These are phyloP conservation scores for Chalciporus chontae DNA, from an alignment of 768 basidiomycete genomes.

Conservation along the genomic window DNA sequence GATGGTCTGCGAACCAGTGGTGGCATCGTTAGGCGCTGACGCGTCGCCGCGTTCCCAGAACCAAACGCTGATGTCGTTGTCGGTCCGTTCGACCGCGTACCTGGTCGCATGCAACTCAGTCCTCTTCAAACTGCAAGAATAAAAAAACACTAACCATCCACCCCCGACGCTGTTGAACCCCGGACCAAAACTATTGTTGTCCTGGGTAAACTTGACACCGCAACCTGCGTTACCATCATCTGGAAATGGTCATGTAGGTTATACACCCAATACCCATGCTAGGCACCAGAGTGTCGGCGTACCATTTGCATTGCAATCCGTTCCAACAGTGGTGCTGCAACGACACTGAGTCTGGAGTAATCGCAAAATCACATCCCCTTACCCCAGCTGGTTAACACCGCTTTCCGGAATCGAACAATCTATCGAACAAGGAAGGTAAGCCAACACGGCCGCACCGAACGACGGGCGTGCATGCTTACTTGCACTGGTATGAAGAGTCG, in stretches of 20 bases:
- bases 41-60: slow-evolving; percentile 37
- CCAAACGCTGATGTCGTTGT: slow-evolving; percentile 36
- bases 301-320: too few relatives aligned
- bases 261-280: too few relatives aligned
- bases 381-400: neutral
- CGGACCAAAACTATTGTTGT: slow-evolving; percentile 24
- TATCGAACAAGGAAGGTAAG: slow-evolving; percentile 1
- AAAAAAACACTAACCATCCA: slow-evolving; percentile 32
- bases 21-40: slow-evolving; percentile 34
- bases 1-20: slow-evolving; percentile 13
- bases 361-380: too few relatives aligned
- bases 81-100: slow-evolving; percentile 40
- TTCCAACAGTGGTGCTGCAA: too few relatives aligned
- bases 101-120: slow-evolving; percentile 3
- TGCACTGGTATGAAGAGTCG: slow-evolving; percentile 54
- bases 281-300: too few relatives aligned
- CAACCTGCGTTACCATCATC: slow-evolving; percentile 37
- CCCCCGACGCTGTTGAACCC: slow-evolving; percentile 35
- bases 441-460: too few relatives aligned
- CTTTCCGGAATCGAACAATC: slow-evolving; percentile 27
- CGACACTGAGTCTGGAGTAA: too few relatives aligned
- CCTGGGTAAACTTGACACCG: slow-evolving; percentile 27
- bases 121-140: neutral
- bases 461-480: slow-evolving; percentile 29
- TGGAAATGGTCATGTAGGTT: neutral